Percentiles rank a stretch among this genome's conserved stretches.
These are phyloP conservation scores for Berberis vulgaris DNA, from an alignment of 164 flowering plant species.

Conservation along the genomic window DNA sequence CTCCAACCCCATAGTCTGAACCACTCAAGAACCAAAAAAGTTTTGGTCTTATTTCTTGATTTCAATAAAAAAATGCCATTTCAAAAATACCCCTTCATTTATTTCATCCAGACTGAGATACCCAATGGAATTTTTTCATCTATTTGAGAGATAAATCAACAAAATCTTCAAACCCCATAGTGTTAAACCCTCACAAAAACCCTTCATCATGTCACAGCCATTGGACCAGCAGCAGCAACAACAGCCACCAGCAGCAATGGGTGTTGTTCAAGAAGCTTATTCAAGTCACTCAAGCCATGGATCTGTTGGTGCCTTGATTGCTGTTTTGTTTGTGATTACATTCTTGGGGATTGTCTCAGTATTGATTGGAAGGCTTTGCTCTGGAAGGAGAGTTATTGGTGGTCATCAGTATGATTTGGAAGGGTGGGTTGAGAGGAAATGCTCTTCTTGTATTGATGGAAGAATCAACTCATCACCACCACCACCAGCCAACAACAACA, in stretches of 20 bases:
- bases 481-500: conserved; percentile 4
- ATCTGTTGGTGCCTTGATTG: conserved; percentile 73
- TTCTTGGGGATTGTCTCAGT: conserved; percentile 54
- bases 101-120: too few species aligned
- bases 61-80: too few species aligned
- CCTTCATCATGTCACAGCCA: conserved; percentile 15
- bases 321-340: conserved; percentile 51
- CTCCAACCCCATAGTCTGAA: too few species aligned
- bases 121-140: background rate
- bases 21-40: too few species aligned
- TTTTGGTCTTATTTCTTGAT: too few species aligned
- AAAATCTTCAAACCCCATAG: background rate
- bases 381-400: conserved; percentile 63
- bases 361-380: conserved; percentile 66
- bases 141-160: background rate
- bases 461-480: conserved; percentile 26
- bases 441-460: conserved; percentile 64
- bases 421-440: conserved; percentile 63
- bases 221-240: conserved; percentile 2
- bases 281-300: conserved; percentile 39
- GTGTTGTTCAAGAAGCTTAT: conserved; percentile 23
- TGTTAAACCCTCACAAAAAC: too few species aligned
- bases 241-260: conserved; percentile 23
- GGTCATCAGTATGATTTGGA: conserved; percentile 50
- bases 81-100: too few species aligned